phyloP scores from a whole-genome alignment of 495 filamentous ascomycete species.

The Penicillium robsamsonii region DNA sequence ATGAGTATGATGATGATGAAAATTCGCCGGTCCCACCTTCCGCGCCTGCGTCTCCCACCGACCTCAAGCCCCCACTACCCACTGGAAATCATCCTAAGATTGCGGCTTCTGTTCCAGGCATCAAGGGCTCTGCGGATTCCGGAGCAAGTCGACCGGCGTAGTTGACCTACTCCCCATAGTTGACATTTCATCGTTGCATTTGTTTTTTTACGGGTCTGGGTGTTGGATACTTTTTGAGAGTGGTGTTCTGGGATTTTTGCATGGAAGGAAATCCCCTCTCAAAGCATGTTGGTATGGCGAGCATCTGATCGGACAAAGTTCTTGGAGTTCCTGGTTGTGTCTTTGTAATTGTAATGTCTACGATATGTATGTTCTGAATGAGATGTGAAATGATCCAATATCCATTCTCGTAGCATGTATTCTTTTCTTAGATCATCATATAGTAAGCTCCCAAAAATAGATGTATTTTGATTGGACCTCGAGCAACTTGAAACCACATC shows the following conservation, averaged over 20 bases:
- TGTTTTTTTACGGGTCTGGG: slow-evolving; percentile 5
- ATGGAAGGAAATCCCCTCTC: slow-evolving; percentile 33
- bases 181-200: slow-evolving; percentile 15
- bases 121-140: slow-evolving; percentile 29
- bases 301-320: slow-evolving; percentile 18
- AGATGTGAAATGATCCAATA: slow-evolving; percentile 9
- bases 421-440: neutral
- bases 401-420: neutral
- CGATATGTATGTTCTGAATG: slow-evolving; percentile 24
- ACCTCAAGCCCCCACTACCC: slow-evolving; percentile 35
- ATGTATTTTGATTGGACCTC: slow-evolving; percentile 18
- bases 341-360: slow-evolving; percentile 26
- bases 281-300: slow-evolving; percentile 23
- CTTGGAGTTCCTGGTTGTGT: slow-evolving; percentile 2
- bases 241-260: slow-evolving; percentile 21
- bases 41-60: slow-evolving; percentile 34
- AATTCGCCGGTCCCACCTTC: slow-evolving; percentile 26
- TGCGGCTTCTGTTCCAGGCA: slow-evolving; percentile 17
- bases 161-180: slow-evolving; percentile 6
- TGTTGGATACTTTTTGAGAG: slow-evolving; percentile 14
- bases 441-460: neutral
- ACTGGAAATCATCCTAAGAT: slow-evolving; percentile 27
- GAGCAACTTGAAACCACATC: slow-evolving; percentile 16
- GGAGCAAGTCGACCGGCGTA: slow-evolving; percentile 40
- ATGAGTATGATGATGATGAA: slow-evolving; percentile 59